Conservation (phyloP, 345 rosid genomes). For the Gossypium thurberi region DNA sequence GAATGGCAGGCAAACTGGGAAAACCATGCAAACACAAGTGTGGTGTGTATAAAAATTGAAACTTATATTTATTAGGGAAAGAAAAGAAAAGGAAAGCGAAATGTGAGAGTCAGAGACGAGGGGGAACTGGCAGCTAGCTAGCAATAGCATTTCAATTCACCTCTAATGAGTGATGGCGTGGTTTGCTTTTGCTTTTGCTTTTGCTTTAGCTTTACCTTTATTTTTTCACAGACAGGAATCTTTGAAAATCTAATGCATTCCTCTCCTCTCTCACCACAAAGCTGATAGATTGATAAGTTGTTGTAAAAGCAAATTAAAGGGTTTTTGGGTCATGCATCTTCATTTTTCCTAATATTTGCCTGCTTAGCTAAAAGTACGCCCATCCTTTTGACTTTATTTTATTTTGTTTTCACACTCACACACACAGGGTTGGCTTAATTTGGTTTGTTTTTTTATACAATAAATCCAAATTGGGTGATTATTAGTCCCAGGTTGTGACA, state of each 20-base stretch:
- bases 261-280: not conserved
- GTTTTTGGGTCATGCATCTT: not conserved
- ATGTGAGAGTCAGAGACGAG: conserved; percentile 23
- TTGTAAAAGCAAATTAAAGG: not conserved
- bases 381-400: no score
- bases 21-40: no score
- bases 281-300: not conserved
- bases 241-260: conserved; percentile 39
- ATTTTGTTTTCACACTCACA: no score
- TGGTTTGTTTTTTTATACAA: no score
- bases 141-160: not conserved
- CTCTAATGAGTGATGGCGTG: conserved; percentile 28
- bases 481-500: no score
- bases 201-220: conserved; percentile 19
- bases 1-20: no score
- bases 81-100: conserved; percentile 35
- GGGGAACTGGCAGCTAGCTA: not conserved
- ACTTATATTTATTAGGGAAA: not conserved
- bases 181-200: conserved; percentile 35
- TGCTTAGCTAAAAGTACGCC: no score
- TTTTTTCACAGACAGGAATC: conserved; percentile 40
- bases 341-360: no score
- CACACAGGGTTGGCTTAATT: no score
- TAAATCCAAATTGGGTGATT: no score
- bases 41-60: no score